Base-by-base conservation (phyloP, 140 eudicot species). In the Stevia rebaudiana region DNA sequence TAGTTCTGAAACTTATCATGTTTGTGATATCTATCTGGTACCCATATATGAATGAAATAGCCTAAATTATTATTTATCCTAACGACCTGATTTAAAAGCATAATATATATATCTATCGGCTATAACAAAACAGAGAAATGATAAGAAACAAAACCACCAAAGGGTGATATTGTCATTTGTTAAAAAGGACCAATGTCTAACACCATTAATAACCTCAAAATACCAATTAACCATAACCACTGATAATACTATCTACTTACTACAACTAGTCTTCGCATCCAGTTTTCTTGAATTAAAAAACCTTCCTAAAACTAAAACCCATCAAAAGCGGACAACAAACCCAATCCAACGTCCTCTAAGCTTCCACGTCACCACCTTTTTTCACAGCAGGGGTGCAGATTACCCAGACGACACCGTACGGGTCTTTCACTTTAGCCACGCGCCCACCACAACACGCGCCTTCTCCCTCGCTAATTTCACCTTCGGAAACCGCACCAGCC, bases 371-470 rank as follows among this genome's bases (percentile, higher is more conserved):
- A 66, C 24, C 74, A 22, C 17, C 24, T 59, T 67, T 61, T 68
- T 81, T 76, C 2, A 79, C 68, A 19, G 94, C 63, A 22, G 97
- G 83, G 0, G 87, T 59, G 77, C 83, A 79, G 59, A 89, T 77
- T 36, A 71, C 18, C 97, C 97, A 89, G 39, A 77, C 64, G 39
- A 69, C 68, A 35, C 97, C 97, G 52, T 69, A 89, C 0, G 97
- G 97, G 69, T 89, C 97, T 73, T 73, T 83, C 44, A 89, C 80
- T 57, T 79, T 86, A 0, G 72, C 86, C 80, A 74, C 86, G 74
- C 95, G 82, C 51, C 80, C 89, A 9, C 78, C 95, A 56, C 72
- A 67, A 57, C 85, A 74, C 73, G 77, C 84, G 73, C 79, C 86
- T 3, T 83, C 97, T 31, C 73, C 85, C 15, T 85, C 95, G 1